Percentiles rank a stretch among this genome's conserved stretches.
Conservation (phyloP, 257 asterid genomes). For the Perilla frutescens region DNA sequence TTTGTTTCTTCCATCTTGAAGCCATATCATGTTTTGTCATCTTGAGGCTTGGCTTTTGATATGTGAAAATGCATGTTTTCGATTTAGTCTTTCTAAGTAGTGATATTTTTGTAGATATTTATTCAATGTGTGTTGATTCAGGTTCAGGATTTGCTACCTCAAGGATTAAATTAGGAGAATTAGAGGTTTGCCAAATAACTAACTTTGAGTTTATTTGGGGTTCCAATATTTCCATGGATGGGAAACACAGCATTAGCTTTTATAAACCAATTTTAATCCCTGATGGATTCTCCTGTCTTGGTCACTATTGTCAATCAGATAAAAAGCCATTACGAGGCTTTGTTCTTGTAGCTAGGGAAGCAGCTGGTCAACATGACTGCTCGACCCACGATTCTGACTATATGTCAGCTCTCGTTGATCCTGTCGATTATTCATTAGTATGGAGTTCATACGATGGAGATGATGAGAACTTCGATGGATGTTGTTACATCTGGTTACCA, state of each 20-base stretch:
- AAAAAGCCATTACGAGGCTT: slow-evolving; percentile 74
- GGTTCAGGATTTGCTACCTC: slow-evolving; percentile 76
- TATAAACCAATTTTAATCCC: slow-evolving; percentile 75
- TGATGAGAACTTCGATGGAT: slow-evolving; percentile 53
- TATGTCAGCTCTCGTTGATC: slow-evolving; percentile 62
- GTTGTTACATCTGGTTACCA: slow-evolving; percentile 79
- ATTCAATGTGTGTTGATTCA: slow-evolving; percentile 36
- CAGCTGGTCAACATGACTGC: slow-evolving; percentile 29
- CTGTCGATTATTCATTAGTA: slow-evolving; percentile 68
- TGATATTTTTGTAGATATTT: too few species aligned
- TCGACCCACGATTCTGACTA: slow-evolving; percentile 16
- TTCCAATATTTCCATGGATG: slow-evolving; percentile 54
- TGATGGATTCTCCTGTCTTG: slow-evolving; percentile 70
- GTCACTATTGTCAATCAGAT: slow-evolving; percentile 80
- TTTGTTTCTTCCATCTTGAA: background rate
- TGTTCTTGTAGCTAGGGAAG: slow-evolving; percentile 77
- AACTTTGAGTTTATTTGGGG: slow-evolving; percentile 73
- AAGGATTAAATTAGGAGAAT: slow-evolving; percentile 66
- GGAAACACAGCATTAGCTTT: slow-evolving; percentile 66
- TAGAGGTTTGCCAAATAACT: slow-evolving; percentile 71
- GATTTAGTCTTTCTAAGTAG: background rate
- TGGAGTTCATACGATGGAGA: slow-evolving; percentile 71
- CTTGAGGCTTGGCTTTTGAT: background rate
- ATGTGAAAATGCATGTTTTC: background rate
- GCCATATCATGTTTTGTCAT: background rate